Conservation (phyloP, 2,329 filamentous ascomycete genomes). For the Teratosphaeria epicoccoides region DNA sequence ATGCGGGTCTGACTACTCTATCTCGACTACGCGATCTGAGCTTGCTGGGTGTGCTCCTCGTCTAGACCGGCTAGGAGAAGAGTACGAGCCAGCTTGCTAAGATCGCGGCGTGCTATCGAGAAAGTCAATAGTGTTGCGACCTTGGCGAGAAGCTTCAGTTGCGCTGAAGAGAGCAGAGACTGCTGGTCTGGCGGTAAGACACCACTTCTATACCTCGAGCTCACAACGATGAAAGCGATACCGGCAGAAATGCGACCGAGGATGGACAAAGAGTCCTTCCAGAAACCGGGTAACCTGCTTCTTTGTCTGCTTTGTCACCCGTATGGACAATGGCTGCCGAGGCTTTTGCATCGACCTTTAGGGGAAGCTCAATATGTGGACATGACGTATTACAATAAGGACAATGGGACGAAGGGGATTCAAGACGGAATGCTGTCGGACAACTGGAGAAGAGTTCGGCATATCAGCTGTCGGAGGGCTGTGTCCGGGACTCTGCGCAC, state of each 20-base stretch:
- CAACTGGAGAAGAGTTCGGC: too few relatives aligned
- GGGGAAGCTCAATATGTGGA: not conserved
- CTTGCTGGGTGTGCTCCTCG: not conserved
- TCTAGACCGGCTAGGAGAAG: not conserved
- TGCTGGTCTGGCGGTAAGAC: not conserved
- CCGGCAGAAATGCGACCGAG: not conserved
- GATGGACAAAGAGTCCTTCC: not conserved
- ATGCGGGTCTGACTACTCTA: not conserved
- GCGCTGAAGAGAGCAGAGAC: not conserved
- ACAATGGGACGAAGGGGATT: not conserved
- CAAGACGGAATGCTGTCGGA: not conserved
- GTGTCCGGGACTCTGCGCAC: too few relatives aligned
- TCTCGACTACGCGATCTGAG: not conserved
- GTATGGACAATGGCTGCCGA: not conserved
- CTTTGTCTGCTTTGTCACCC: not conserved
- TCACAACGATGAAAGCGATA: not conserved
- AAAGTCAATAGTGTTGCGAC: not conserved
- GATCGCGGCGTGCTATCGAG: not conserved
- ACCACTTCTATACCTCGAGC: not conserved
- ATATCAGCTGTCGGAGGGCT: too few relatives aligned
- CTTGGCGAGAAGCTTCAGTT: not conserved
- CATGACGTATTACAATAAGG: not conserved
- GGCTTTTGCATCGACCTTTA: not conserved
- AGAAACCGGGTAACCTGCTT: not conserved
- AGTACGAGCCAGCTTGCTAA: not conserved